Conservation (phyloP, 345 rosid genomes). For the Odontarrhena argentea region DNA sequence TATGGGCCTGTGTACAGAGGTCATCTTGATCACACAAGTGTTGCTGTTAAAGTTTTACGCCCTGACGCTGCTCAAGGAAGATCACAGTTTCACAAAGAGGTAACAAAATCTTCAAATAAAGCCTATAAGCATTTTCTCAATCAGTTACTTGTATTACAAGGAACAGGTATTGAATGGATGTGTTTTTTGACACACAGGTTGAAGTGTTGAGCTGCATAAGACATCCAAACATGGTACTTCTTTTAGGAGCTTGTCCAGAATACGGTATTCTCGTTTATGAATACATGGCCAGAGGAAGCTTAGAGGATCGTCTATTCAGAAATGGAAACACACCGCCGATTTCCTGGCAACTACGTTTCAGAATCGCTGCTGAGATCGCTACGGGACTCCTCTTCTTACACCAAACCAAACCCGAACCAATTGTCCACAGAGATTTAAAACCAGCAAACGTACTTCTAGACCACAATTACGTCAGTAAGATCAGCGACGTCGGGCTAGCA, state of each 20-base stretch:
- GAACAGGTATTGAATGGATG: not conserved
- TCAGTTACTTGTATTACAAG: slow-evolving; percentile 13
- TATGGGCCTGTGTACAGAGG: slow-evolving; percentile 93
- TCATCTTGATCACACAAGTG: slow-evolving; percentile 79
- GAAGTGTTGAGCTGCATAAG: slow-evolving; percentile 87
- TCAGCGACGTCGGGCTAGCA: slow-evolving; percentile 86
- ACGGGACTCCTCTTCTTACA: slow-evolving; percentile 88
- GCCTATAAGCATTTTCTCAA: not conserved
- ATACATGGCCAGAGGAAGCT: slow-evolving; percentile 88
- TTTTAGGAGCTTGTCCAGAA: slow-evolving; percentile 94
- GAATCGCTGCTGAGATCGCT: slow-evolving; percentile 86
- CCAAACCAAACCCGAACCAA: slow-evolving; percentile 90
- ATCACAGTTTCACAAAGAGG: slow-evolving; percentile 88
- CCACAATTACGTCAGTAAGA: slow-evolving; percentile 77
- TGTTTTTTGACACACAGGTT: slow-evolving; percentile 47
- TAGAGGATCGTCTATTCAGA: slow-evolving; percentile 74
- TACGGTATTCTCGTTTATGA: slow-evolving; percentile 86
- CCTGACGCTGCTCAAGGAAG: slow-evolving; percentile 97
- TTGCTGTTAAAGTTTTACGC: slow-evolving; percentile 84
- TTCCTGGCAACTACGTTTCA: slow-evolving; percentile 85
- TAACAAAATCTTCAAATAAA: slow-evolving; percentile 12
- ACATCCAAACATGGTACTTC: slow-evolving; percentile 98
- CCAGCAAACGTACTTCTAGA: slow-evolving; percentile 90
- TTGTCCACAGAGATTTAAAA: slow-evolving; percentile 94
- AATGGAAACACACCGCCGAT: slow-evolving; percentile 62